These are phyloP conservation scores for Lentinula sp. DNA, from an alignment of 768 basidiomycete genomes.

Conservation along the genomic window DNA sequence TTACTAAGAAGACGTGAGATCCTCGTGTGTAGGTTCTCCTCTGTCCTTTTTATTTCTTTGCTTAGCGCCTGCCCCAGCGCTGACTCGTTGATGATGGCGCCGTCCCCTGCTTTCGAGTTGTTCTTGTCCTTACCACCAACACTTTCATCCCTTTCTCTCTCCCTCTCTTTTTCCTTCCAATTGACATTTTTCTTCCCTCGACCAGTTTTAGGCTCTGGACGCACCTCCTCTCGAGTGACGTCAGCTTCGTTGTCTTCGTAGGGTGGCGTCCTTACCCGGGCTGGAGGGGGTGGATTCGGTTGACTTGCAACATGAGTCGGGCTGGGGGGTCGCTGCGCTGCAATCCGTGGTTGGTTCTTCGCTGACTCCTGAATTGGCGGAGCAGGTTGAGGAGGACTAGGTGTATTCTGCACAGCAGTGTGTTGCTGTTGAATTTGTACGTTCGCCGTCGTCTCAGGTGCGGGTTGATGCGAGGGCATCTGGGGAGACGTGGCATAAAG, in stretches of 20 bases:
- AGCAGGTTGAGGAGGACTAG: conserved; percentile 13
- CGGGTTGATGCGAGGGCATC: conserved; percentile 11
- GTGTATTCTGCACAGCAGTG: conserved; percentile 14
- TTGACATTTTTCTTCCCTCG: conserved; percentile 56
- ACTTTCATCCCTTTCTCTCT: conserved; percentile 15
- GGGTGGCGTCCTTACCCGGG: conserved; percentile 59
- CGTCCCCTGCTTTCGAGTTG: conserved; percentile 25
- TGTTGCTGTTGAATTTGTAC: conserved; percentile 15
- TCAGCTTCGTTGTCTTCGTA: conserved; percentile 74
- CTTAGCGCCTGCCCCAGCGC: conserved; percentile 53
- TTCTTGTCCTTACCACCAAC: conserved; percentile 7
- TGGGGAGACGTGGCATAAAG: conserved; percentile 29
- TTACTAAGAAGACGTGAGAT: conserved; percentile 77
- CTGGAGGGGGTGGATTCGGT: conserved; percentile 21
- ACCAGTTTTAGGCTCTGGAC: conserved; percentile 40
- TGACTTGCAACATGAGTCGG: not conserved
- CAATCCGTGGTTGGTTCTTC: conserved; percentile 10
- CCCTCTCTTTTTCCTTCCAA: conserved; percentile 38
- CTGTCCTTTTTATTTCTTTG: conserved; percentile 78
- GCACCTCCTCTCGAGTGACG: conserved; percentile 51
- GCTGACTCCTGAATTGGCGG: conserved; percentile 19
- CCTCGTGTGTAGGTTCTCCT: conserved; percentile 70
- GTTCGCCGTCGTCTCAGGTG: not conserved
- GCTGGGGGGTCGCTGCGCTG: conserved; percentile 10
- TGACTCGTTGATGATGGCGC: conserved; percentile 41